A percentile compares a stretch with the other conserved stretches of the same genome.
Conservation (phyloP, 108 stramenopile genomes). For the Fragilaria crotonensis region DNA sequence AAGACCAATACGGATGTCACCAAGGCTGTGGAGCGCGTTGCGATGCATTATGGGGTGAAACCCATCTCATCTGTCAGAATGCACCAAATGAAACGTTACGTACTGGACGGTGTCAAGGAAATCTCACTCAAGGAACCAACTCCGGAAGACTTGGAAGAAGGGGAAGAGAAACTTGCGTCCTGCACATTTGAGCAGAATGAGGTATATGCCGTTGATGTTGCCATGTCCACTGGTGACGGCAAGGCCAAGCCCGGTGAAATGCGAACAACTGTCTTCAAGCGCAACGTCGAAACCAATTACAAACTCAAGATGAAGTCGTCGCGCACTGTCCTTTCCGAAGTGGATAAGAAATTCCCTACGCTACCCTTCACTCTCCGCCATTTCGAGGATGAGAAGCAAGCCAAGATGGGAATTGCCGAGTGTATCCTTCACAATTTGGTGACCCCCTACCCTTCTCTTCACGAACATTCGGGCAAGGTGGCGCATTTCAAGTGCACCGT, state of each 20-base stretch:
- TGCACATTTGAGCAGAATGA: constrained; percentile 84
- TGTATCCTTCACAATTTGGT: constrained; percentile 90
- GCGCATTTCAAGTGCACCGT: constrained; percentile 98
- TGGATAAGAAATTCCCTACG: constrained; percentile 94
- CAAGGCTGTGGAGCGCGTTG: constrained; percentile 85
- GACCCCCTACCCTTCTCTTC: constrained; percentile 90
- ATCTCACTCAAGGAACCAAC: constrained; percentile 75
- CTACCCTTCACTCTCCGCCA: constrained; percentile 96
- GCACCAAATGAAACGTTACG: constrained; percentile 99
- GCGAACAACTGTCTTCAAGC: constrained; percentile 97
- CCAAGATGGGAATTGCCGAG: constrained; percentile 92
- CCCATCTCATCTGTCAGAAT: constrained; percentile 90
- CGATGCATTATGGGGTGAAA: constrained; percentile 90
- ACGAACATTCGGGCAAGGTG: constrained; percentile 81
- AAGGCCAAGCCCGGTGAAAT: constrained; percentile 78
- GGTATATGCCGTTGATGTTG: constrained; percentile 97
- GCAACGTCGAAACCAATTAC: constrained; percentile 93
- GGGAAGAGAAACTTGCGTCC: constrained; percentile 66
- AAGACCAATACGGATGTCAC: constrained; percentile 89
- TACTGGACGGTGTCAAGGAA: constrained; percentile 95
- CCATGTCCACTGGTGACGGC: constrained; percentile 97
- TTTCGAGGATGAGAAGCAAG: constrained; percentile 88
- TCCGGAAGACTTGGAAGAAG: constrained; percentile 67
- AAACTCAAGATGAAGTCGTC: constrained; percentile 94
- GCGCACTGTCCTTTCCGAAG: constrained; percentile 75